Base-by-base conservation (phyloP, 192 early-diverging fungal genomes). In the Diversispora eburnea region DNA sequence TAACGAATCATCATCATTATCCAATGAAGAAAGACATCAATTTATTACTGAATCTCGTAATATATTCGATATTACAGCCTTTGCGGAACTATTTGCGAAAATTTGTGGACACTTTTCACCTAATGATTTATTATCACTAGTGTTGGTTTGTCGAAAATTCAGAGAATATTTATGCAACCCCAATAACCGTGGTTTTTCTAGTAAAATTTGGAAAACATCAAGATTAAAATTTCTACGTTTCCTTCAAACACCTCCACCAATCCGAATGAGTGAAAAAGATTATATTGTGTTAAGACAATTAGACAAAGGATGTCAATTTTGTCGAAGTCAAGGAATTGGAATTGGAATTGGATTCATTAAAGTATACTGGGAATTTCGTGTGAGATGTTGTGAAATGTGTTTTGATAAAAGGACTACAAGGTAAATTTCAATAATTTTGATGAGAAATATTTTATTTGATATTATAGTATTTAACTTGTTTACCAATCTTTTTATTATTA, bases 261-360 rank as follows among this genome's bases (percentile, higher is more conserved):
- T 2, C 5, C 8, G 39, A 19, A 45, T 70, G 54, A 41, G 41
- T 48, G 68, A 70, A 48, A 70, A 58, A 57, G n/a, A n/a, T 56
- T 70, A 70, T 57, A 45, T 70, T 20, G 22, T 43, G 19, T 12
- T 70, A 10, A 49, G 20, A 1, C 43, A 42, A 58, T 22, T 70
- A 42, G 52, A 43, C 19, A 57, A 58, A 13, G 68, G 68, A 33
- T 70, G 68, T 70, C 68, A 70, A 70, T 70, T 70, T 70, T 70
- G 68, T 57, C 48, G 22, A 33, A 20, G 1, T 25, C 39, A 56
- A 3, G 43, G 19, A 45, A 54, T 15, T 8, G 43, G 33, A 10
- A 25, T 51, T 12, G 43, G 19, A 45, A 54, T 15, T 8, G 43
- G 33, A 10, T 51, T 51, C 46, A 17, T 49, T 25, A 70, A 57